Base-by-base conservation (phyloP, 495 filamentous ascomycete species). In the Aspergillus coremiiformis region DNA sequence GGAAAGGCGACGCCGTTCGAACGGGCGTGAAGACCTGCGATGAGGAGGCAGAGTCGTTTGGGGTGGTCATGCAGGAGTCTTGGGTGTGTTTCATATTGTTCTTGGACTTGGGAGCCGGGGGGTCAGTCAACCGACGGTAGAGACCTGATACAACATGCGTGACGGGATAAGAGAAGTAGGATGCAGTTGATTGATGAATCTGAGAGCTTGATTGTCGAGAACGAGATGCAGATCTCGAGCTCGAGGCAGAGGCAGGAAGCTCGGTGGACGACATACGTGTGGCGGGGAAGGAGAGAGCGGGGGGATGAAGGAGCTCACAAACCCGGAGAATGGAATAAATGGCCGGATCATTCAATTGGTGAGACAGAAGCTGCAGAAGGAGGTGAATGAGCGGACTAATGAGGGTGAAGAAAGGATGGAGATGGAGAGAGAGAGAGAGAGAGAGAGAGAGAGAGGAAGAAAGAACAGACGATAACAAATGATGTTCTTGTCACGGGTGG, bases 1-100 rank as follows among this genome's bases (percentile, higher is more conserved):
- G 78, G 64, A 82, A 82, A 19, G 80, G 80, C 0, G 79, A 82
- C 20, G 74, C 78, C 54, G 72, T 81, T 48, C 59, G 78, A 69
- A 60, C 71, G 54, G 55, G 78, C 54, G 69, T 80, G 74, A 63
- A 78, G 56, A 73, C 65, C 37, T 69, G 61, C 27, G 66, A 54
- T 33, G 60, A 60, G 48, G 59, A 55, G 23, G 60, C 56, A 23
- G 63, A 58, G 29, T 57, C 56, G 42, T 61, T 66, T 17, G 55
- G 50, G 45, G 56, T 48, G 41, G 64, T 66, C 22, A 59, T 54
- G 30, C 55, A 51, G 37, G 60, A 65, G 51, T 58, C 51, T 39
- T 51, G 44, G 29, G 45, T 58, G 51, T 58, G 37, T 39, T 46
- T 58, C 55, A 63, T 64, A 17, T 55, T 57, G 27, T 58, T 35